phyloP scores from a whole-genome alignment of 305 asterid species.

The Coffea humblotiana region DNA sequence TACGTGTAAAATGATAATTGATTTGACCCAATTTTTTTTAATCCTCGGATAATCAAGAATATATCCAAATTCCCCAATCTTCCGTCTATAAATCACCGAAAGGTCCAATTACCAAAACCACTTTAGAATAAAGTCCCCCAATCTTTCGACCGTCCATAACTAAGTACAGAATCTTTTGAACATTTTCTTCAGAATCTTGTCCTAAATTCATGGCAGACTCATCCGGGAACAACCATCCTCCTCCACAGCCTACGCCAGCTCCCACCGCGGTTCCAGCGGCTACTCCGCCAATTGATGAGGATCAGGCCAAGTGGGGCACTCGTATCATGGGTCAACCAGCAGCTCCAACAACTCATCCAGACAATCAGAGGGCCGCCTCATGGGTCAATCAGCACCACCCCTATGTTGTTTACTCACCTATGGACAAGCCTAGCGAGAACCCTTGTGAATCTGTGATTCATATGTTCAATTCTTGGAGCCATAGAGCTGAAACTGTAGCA shows the following conservation, averaged over 20 bases:
- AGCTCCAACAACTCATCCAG: constrained; percentile 58
- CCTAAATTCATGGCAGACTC: constrained; percentile 6
- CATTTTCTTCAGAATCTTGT: too few species aligned
- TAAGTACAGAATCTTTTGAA: background rate
- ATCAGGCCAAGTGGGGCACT: constrained; percentile 59
- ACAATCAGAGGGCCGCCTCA: constrained; percentile 61
- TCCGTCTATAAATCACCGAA: background rate
- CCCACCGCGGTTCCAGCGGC: background rate
- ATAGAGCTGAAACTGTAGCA: constrained; percentile 49
- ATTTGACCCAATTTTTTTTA: background rate
- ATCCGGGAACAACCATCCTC: constrained; percentile 5
- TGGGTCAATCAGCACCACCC: constrained; percentile 56
- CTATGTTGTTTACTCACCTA: constrained; percentile 54
- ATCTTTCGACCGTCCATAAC: background rate
- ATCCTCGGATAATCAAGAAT: background rate
- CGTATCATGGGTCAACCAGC: constrained; percentile 74
- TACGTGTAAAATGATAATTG: background rate
- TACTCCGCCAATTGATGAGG: constrained; percentile 26
- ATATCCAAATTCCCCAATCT: background rate
- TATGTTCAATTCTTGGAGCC: constrained; percentile 47
- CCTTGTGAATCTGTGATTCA: constrained; percentile 56
- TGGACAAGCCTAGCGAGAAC: constrained; percentile 41
- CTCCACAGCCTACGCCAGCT: constrained; percentile 7
- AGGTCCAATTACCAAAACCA: background rate
- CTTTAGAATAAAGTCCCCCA: background rate